Percentiles rank a stretch among this genome's conserved stretches.
phyloP scores from a whole-genome alignment of 495 filamentous ascomycete genomes.

The Penicillium flavigenum region DNA sequence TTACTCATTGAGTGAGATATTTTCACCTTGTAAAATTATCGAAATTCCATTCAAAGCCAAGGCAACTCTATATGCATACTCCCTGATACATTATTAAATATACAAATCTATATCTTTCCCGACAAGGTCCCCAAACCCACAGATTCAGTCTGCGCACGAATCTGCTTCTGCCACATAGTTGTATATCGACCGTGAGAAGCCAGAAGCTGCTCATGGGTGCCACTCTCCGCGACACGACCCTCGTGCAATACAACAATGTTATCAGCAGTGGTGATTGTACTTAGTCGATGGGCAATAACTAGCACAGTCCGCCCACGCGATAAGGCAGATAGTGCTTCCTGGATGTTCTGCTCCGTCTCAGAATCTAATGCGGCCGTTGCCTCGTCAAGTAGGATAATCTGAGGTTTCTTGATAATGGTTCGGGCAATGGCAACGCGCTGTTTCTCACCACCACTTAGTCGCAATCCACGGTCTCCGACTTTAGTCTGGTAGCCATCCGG shows the following conservation, averaged over 20 bases:
- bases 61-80: neutral
- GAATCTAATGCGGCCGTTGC: conserved; percentile 14
- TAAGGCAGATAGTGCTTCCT: conserved; percentile 67
- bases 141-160: conserved; percentile 1
- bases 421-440: conserved; percentile 85
- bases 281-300: conserved; percentile 70
- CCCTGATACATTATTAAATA: neutral
- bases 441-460: conserved; percentile 82
- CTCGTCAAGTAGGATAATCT: conserved; percentile 76
- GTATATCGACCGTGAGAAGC: conserved; percentile 64
- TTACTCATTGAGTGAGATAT: neutral
- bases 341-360: conserved; percentile 79
- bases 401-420: conserved; percentile 81
- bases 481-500: conserved; percentile 77
- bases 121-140: neutral
- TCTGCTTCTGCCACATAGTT: conserved; percentile 83
- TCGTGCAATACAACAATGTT: conserved; percentile 2
- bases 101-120: neutral
- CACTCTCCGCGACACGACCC: neutral
- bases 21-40: no score
- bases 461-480: conserved; percentile 82
- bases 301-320: conserved; percentile 69
- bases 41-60: neutral
- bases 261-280: conserved; percentile 59
- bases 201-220: conserved; percentile 38